Evolutionary conservation across 1,284 basidiomycete species (phyloP).

Genomic region (Ganoderma resinaceum): DNA sequence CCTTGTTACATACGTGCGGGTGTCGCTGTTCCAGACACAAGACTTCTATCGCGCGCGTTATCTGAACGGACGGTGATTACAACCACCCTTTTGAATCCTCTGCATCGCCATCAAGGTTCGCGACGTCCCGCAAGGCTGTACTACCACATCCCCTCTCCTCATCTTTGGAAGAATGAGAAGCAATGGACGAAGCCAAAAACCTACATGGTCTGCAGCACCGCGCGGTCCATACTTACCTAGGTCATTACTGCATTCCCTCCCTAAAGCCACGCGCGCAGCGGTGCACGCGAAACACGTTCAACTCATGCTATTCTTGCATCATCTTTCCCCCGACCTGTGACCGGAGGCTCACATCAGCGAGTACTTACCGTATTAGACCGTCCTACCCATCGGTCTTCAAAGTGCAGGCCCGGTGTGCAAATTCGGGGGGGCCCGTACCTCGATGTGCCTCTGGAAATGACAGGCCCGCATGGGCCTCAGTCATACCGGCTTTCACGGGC

Average conservation of each 20-base stretch:
- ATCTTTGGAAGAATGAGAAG: neutral
- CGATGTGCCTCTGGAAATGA: neutral
- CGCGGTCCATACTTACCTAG: neutral
- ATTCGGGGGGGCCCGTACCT: neutral
- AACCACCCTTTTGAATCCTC: neutral
- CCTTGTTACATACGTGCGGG: neutral
- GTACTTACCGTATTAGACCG: neutral
- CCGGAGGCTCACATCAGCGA: neutral
- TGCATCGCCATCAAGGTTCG: neutral
- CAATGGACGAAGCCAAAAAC: neutral
- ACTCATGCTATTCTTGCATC: slow-evolving; percentile 3
- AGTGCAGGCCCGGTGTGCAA: neutral
- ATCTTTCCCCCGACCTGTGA: neutral
- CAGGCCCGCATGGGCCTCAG: neutral
- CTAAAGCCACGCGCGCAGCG: neutral
- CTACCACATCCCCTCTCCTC: neutral
- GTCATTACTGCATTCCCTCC: neutral
- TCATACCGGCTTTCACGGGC: neutral
- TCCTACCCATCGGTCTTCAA: slow-evolving; percentile 2
- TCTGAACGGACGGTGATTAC: neutral
- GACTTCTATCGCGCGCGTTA: neutral
- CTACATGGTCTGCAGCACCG: neutral
- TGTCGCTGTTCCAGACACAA: neutral
- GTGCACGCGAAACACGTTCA: neutral
- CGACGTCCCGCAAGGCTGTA: neutral